Conservation (phyloP, 352 stramenopile genomes). For the Halophytophthora batemanensis region DNA sequence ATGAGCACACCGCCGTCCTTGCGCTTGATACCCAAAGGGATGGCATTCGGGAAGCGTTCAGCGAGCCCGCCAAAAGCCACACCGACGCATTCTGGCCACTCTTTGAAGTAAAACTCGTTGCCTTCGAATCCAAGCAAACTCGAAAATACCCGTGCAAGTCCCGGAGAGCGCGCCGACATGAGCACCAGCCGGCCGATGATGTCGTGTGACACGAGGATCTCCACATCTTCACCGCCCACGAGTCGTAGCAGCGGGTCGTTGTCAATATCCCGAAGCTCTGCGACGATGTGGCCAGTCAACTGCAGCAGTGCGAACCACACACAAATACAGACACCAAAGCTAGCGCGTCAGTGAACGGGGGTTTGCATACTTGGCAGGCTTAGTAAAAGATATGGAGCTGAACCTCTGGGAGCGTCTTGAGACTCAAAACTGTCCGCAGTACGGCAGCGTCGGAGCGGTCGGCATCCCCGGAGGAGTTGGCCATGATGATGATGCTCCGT, state of each 20-base stretch:
- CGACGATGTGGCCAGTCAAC: constrained; percentile 78
- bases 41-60: constrained; percentile 78
- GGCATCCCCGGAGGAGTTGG: constrained; percentile 60
- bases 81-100: constrained; percentile 76
- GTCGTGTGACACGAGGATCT: constrained; percentile 86
- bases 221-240: constrained; percentile 71
- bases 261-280: constrained; percentile 86
- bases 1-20: constrained; percentile 59
- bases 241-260: constrained; percentile 80
- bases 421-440: constrained; percentile 71
- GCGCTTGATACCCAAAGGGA: constrained; percentile 75
- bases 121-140: constrained; percentile 83
- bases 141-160: constrained; percentile 68
- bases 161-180: constrained; percentile 79
- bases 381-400: background rate
- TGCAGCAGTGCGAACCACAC: constrained; percentile 9
- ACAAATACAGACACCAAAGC: background rate
- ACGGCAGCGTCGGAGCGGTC: constrained; percentile 80
- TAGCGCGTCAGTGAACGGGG: too few species aligned
- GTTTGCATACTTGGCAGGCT: background rate
- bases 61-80: constrained; percentile 60
- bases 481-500: constrained; percentile 82
- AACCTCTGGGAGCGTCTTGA: constrained; percentile 73
- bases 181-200: constrained; percentile 87
- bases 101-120: constrained; percentile 89